Evolutionary conservation across 306 rosid genomes (phyloP).

Genomic region (Quercus suber): DNA sequence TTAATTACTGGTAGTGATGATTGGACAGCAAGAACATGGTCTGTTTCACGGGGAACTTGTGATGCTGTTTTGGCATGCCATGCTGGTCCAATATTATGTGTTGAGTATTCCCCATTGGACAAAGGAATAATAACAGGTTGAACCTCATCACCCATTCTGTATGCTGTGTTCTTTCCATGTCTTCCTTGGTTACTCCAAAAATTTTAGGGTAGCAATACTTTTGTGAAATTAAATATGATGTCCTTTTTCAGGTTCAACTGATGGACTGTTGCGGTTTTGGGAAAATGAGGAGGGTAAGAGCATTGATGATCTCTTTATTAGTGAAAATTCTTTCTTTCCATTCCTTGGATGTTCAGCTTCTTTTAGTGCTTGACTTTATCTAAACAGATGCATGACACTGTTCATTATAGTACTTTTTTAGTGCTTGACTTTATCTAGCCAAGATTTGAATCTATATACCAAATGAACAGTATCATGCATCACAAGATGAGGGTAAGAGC

Average conservation of each 20-base stretch:
- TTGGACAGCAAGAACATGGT: conserved; percentile 98
- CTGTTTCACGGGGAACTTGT: conserved; percentile 89
- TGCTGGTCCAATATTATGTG: conserved; percentile 90
- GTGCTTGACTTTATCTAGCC: no score
- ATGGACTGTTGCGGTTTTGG: conserved; percentile 96
- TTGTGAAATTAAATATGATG: conserved; percentile 14
- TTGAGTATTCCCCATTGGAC: conserved; percentile 88
- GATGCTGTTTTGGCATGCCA: conserved; percentile 99
- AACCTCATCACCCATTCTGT: conserved; percentile 7
- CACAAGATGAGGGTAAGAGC: no score
- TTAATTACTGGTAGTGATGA: conserved; percentile 96
- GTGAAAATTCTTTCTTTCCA: conserved; percentile 9
- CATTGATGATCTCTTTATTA: conserved; percentile 20
- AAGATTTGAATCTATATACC: no score
- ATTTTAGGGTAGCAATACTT: neutral
- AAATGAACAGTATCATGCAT: no score
- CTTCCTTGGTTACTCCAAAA: neutral
- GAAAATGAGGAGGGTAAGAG: conserved; percentile 89
- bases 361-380: neutral
- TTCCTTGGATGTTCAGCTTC: conserved; percentile 13
- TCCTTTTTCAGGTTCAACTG: conserved; percentile 78
- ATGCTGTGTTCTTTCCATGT: conserved; percentile 5
- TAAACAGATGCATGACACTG: neutral
- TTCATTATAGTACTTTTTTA: no score
- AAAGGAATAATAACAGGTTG: conserved; percentile 88